phyloP scores from a whole-genome alignment of 495 filamentous ascomycete genomes.

The Penicillium flavigenum region DNA sequence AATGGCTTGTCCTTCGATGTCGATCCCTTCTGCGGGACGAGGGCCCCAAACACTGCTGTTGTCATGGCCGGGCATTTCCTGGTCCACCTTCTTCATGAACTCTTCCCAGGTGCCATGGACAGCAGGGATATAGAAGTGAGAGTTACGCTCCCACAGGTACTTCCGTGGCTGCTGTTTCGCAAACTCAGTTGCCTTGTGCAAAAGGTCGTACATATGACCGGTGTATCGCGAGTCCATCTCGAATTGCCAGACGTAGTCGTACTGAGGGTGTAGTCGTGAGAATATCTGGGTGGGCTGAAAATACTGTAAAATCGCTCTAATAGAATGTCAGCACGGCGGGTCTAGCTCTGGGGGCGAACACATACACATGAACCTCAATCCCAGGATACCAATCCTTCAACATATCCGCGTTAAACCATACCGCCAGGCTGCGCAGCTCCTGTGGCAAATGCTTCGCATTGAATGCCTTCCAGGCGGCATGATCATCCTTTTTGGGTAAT shows the following conservation, averaged over 20 bases:
- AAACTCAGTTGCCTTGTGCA: slow-evolving; percentile 58
- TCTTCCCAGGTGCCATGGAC: slow-evolving; percentile 49
- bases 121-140: slow-evolving; percentile 64
- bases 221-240: slow-evolving; percentile 67
- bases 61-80: slow-evolving; percentile 4
- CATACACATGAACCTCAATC: slow-evolving; percentile 20
- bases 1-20: slow-evolving; percentile 45
- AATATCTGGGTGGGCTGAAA: slow-evolving; percentile 36
- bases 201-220: slow-evolving; percentile 60
- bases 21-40: slow-evolving; percentile 41
- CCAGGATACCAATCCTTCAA: slow-evolving; percentile 19
- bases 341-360: neutral
- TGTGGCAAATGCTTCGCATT: slow-evolving; percentile 51
- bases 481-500: slow-evolving; percentile 41
- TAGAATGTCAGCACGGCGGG: slow-evolving; percentile 3
- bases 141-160: slow-evolving; percentile 70
- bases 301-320: slow-evolving; percentile 21
- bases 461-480: slow-evolving; percentile 46
- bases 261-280: slow-evolving; percentile 58
- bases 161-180: slow-evolving; percentile 60
- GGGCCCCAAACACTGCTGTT: slow-evolving; percentile 57
- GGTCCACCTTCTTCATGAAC: slow-evolving; percentile 12
- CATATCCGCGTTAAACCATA: slow-evolving; percentile 56
- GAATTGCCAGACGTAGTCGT: slow-evolving; percentile 72
- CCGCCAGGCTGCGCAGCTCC: slow-evolving; percentile 63